These are phyloP conservation scores for Arabidopsis thaliana DNA, from an alignment of 345 rosid genomes.

Conservation along the genomic window DNA sequence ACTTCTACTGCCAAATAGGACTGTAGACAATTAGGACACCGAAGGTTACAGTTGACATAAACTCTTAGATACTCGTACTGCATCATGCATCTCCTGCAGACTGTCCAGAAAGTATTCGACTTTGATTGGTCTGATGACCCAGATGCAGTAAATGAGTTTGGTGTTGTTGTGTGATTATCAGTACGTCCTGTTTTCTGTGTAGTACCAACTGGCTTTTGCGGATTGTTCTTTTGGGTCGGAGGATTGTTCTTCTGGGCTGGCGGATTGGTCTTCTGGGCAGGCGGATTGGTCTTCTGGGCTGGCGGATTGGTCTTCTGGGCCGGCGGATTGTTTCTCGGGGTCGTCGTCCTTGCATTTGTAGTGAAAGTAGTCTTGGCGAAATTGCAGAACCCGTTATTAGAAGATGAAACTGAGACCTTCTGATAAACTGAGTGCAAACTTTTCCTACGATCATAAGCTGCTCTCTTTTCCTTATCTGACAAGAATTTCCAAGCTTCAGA, in stretches of 20 bases:
- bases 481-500: constrained; percentile 76
- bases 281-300: constrained; percentile 43
- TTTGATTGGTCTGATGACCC: constrained; percentile 46
- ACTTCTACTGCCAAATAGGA: constrained; percentile 62
- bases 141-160: constrained; percentile 33
- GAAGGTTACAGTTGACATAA: constrained; percentile 60
- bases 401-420: constrained; percentile 51
- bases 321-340: constrained; percentile 43
- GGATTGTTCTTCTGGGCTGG: constrained; percentile 42
- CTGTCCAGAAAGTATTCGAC: constrained; percentile 66
- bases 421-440: constrained; percentile 45
- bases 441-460: constrained; percentile 62
- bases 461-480: constrained; percentile 66
- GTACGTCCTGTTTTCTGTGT: constrained; percentile 8
- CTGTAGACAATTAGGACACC: constrained; percentile 69
- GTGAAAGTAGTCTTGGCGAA: constrained; percentile 46
- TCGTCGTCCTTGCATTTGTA: constrained; percentile 37
- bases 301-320: constrained; percentile 42
- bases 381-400: constrained; percentile 54
- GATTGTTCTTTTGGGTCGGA: constrained; percentile 45
- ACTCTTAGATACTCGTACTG: constrained; percentile 66
- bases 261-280: constrained; percentile 43
- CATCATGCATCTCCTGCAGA: constrained; percentile 66
- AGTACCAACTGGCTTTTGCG: constrained; percentile 32
- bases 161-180: constrained; percentile 27